phyloP scores from a whole-genome alignment of 805 yeast species.

The Metschnikowia koreensis region DNA sequence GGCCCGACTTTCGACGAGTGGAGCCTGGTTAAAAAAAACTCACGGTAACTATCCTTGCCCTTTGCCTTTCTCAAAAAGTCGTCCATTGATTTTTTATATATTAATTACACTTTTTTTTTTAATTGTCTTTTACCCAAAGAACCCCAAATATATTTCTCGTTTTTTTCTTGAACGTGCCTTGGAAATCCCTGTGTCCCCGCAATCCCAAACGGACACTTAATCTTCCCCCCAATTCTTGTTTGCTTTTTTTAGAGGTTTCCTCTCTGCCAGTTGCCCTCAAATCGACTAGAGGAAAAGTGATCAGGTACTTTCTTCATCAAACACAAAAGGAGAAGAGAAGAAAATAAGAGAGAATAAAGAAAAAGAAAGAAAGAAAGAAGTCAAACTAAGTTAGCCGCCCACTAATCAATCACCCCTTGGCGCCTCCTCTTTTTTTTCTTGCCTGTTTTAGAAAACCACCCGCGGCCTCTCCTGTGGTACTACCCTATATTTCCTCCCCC shows the following conservation, averaged over 20 bases:
- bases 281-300: neutral
- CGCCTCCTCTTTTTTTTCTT: neutral
- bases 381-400: neutral
- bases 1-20: conserved; percentile 1
- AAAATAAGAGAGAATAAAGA: too few species aligned
- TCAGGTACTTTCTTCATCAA: neutral
- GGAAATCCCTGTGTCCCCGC: neutral
- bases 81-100: neutral
- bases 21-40: neutral
- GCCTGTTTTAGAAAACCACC: neutral
- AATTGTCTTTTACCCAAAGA: neutral
- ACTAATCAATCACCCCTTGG: neutral
- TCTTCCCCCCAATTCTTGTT: neutral
- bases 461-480: too few species aligned
- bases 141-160: too few species aligned
- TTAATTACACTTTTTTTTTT: neutral
- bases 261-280: conserved; percentile 1
- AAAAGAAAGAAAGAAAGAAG: neutral
- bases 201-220: neutral
- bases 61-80: neutral
- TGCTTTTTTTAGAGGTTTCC: neutral
- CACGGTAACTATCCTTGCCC: neutral
- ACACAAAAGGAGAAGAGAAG: neutral
- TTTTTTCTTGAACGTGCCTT: too few species aligned
- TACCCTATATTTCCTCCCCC: too few species aligned